Conservation (phyloP, 768 basidiomycete species). For the Mycena sanguinolenta region DNA sequence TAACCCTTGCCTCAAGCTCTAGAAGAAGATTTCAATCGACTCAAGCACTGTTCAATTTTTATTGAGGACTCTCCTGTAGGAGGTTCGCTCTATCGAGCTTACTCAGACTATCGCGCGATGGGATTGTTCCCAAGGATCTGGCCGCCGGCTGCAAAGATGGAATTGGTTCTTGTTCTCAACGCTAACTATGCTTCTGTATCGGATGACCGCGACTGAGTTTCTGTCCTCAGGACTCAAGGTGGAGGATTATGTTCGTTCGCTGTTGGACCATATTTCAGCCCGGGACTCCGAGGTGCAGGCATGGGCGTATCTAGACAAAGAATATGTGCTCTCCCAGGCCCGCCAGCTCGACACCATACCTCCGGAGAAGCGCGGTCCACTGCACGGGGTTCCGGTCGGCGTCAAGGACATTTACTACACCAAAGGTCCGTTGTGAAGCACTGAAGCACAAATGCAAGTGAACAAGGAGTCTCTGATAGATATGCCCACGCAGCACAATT, state of each 20-base stretch:
- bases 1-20: too few relatives aligned
- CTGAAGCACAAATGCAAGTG: neutral
- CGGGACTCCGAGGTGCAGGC: conserved; percentile 30
- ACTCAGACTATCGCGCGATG: too few relatives aligned
- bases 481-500: conserved; percentile 39
- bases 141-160: too few relatives aligned
- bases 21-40: too few relatives aligned
- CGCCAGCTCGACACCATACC: conserved; percentile 30
- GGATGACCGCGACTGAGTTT: conserved; percentile 23
- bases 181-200: conserved; percentile 9
- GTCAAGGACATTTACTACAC: conserved; percentile 36
- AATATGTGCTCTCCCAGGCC: conserved; percentile 34
- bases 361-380: conserved; percentile 22
- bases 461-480: conserved; percentile 1
- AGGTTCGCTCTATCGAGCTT: too few relatives aligned
- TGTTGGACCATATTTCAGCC: conserved; percentile 25
- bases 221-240: conserved; percentile 24
- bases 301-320: conserved; percentile 31
- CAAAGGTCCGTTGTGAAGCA: conserved; percentile 12
- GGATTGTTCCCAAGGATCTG: too few relatives aligned
- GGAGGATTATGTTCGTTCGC: conserved; percentile 19
- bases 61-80: too few relatives aligned
- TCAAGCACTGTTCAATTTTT: too few relatives aligned
- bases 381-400: conserved; percentile 37
- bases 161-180: conserved; percentile 7